Evolutionary conservation across 2,329 filamentous ascomycete genomes (phyloP).

Genomic region (Phialemoniopsis sp.): DNA sequence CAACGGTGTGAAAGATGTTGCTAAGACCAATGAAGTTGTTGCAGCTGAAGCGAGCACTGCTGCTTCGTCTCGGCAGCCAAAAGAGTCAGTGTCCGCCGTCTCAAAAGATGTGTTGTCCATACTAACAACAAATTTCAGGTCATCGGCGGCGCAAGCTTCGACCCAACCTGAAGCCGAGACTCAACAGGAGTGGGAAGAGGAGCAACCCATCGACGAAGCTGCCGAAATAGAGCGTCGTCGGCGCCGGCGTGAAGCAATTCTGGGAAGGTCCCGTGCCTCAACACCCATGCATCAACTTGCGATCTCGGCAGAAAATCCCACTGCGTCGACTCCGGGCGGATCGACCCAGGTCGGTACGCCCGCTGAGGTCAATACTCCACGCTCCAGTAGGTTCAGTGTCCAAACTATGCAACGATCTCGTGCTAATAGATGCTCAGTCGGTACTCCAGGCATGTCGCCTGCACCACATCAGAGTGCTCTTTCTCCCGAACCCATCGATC

Average conservation of each 20-base stretch:
- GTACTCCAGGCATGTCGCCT: constrained; percentile 30
- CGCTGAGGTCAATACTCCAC: constrained; percentile 35
- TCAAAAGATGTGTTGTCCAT: background rate
- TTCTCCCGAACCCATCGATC: constrained; percentile 57
- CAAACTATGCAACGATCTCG: too few relatives aligned
- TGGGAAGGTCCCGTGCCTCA: constrained; percentile 74
- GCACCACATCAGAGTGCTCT: constrained; percentile 34
- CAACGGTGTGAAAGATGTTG: constrained; percentile 43
- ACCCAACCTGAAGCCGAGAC: constrained; percentile 10
- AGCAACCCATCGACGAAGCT: constrained; percentile 70
- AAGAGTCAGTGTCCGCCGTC: background rate
- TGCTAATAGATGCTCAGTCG: background rate
- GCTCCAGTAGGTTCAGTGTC: constrained; percentile 35
- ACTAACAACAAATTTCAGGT: constrained; percentile 3
- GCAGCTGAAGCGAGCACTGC: constrained; percentile 29
- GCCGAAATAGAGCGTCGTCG: constrained; percentile 81
- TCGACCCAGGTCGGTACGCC: constrained; percentile 40
- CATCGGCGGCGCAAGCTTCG: constrained; percentile 3
- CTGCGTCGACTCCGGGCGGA: constrained; percentile 46
- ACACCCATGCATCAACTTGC: constrained; percentile 74
- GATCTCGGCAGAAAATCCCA: constrained; percentile 58
- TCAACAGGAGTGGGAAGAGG: constrained; percentile 42
- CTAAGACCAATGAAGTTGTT: constrained; percentile 59
- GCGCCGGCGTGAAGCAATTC: constrained; percentile 77
- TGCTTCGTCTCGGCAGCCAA: background rate